A percentile compares a stretch with the other conserved stretches of the same genome.
phyloP scores from a whole-genome alignment of 352 stramenopile genomes.

The Phytopythium vexans region DNA sequence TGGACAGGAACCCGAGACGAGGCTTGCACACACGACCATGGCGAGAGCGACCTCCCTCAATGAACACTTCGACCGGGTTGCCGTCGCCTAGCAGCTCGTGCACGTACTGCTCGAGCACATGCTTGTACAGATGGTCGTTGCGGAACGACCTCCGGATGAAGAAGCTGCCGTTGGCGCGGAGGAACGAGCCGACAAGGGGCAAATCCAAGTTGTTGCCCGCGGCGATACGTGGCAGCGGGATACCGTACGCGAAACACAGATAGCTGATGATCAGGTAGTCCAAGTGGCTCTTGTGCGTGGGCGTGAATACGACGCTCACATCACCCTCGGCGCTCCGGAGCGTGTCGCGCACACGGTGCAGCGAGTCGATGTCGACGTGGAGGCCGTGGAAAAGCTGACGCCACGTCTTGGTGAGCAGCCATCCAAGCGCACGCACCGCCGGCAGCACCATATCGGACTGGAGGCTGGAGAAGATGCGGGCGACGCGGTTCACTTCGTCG shows the following conservation, averaged over 20 bases:
- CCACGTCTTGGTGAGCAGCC: conserved; percentile 79
- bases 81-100: conserved; percentile 77
- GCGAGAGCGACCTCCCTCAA: conserved; percentile 83
- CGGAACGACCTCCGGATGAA: conserved; percentile 87
- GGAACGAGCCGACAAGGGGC: conserved; percentile 71
- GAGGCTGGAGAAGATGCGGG: conserved; percentile 58
- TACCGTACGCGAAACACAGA: conserved; percentile 84
- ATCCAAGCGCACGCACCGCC: conserved; percentile 68
- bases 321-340: conserved; percentile 44
- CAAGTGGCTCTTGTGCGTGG: conserved; percentile 87
- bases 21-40: conserved; percentile 76
- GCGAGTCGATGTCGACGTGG: conserved; percentile 63
- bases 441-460: conserved; percentile 78
- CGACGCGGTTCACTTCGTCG: conserved; percentile 29
- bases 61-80: conserved; percentile 86
- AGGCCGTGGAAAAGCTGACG: conserved; percentile 69
- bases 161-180: conserved; percentile 86
- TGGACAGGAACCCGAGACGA: conserved; percentile 65
- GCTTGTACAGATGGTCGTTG: conserved; percentile 73
- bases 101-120: conserved; percentile 85
- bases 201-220: conserved; percentile 88
- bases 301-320: conserved; percentile 78
- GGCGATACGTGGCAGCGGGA: conserved; percentile 81
- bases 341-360: conserved; percentile 51
- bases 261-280: conserved; percentile 92